Percentiles rank a stretch among this genome's conserved stretches.
Evolutionary conservation across 2,329 filamentous ascomycete species (phyloP).

Genomic region (Didymella pomorum): DNA sequence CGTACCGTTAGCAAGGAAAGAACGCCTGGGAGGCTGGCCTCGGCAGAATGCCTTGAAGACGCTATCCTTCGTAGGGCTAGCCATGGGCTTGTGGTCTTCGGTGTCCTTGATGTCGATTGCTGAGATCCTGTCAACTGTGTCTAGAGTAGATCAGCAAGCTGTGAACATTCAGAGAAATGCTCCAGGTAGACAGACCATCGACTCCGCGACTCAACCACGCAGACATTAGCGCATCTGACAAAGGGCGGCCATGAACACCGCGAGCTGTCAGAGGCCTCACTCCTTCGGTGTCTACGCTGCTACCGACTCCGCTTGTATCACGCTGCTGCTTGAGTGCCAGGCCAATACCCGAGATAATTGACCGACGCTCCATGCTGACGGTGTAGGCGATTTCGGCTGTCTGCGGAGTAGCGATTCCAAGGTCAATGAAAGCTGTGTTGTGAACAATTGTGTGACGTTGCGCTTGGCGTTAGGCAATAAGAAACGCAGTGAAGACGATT

Average conservation of each 20-base stretch:
- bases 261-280: background rate
- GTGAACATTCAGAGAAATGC: no score
- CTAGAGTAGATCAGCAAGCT: background rate
- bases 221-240: conserved; percentile 1
- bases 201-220: background rate
- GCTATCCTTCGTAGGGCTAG: background rate
- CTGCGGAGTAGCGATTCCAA: background rate
- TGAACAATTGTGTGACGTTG: background rate
- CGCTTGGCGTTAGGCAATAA: conserved; percentile 16
- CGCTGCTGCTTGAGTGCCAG: background rate
- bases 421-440: background rate
- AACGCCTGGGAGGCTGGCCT: conserved; percentile 13
- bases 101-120: background rate
- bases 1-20: conserved; percentile 5
- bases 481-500: conserved; percentile 19
- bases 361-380: conserved; percentile 5
- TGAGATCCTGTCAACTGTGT: background rate
- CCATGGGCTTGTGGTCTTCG: background rate
- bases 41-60: conserved; percentile 11
- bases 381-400: background rate
- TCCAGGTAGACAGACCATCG: background rate
- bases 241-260: background rate
- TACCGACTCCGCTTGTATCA: background rate
- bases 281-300: background rate
- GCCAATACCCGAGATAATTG: conserved; percentile 2